Conservation (phyloP, 352 stramenopile species). For the Pythium aristosporum region DNA sequence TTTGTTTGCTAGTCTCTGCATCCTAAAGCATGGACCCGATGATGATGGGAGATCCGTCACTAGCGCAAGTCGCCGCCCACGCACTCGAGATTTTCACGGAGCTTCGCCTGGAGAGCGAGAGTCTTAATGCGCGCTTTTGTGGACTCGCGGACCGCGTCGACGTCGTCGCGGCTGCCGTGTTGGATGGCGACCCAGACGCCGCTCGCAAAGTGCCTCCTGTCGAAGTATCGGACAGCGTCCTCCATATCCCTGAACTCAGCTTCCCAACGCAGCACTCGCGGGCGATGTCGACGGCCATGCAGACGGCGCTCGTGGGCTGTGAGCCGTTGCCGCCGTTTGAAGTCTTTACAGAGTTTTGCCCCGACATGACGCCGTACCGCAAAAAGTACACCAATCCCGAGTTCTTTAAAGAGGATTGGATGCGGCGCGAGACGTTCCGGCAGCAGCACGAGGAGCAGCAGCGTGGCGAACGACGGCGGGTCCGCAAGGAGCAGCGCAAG, state of each 20-base stretch:
- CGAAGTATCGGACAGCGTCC: slow-evolving; percentile 30
- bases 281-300: neutral
- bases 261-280: neutral
- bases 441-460: slow-evolving; percentile 26
- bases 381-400: slow-evolving; percentile 63
- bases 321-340: slow-evolving; percentile 45
- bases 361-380: slow-evolving; percentile 25
- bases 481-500: slow-evolving; percentile 21
- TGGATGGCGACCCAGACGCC: slow-evolving; percentile 26
- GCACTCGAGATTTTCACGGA: slow-evolving; percentile 55
- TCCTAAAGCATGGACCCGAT: neutral
- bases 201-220: slow-evolving; percentile 22
- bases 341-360: slow-evolving; percentile 33
- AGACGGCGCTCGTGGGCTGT: slow-evolving; percentile 36
- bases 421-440: slow-evolving; percentile 38
- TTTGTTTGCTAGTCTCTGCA: neutral
- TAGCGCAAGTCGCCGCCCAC: slow-evolving; percentile 48
- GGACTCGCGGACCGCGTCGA: slow-evolving; percentile 36
- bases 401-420: slow-evolving; percentile 65
- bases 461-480: slow-evolving; percentile 20
- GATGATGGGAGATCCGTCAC: too few relatives aligned
- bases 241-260: slow-evolving; percentile 21
- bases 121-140: slow-evolving; percentile 30
- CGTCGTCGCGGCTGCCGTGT: slow-evolving; percentile 23
- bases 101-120: slow-evolving; percentile 26